Base-by-base conservation (phyloP, 106 monocot genomes). In the Apostasia shenzhenica region DNA sequence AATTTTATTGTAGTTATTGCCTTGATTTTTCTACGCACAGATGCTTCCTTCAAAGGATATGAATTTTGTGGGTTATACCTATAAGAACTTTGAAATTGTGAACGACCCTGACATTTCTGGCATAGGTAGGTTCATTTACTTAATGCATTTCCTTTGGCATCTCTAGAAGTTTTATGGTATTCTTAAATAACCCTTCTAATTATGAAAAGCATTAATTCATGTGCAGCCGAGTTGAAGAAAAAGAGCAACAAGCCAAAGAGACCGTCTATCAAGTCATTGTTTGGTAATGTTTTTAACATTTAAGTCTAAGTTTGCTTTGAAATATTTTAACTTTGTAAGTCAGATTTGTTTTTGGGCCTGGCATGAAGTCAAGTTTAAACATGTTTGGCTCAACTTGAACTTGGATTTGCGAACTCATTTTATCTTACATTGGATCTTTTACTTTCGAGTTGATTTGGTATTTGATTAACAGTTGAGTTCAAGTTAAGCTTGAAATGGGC, bases 21-120 rank as follows among this genome's bases (percentile, higher is more conserved):
- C 12, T 3, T 41, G 57, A 13, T 40, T 63, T 54, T 54, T 51
- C 6, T 54, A 14, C 14, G 26, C n/a, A 45, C 85, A 85, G 85
- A 85, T 85, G 85, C 81, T 85, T 72, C 56, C 85, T 39, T 75
- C 78, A 38, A 85, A 85, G 51, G 85, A 85, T 76, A 78, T 75
- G 47, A 85, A 85, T 74, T 85, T 85, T 69, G 81, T 81, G 61
- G 84, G 84, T 54, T 85, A 85, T 61, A 85, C 80, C 7, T 85
- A 85, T 74, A 85, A 85, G 52, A 85, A 85, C 50, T 81, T 85
- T 4, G 81, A 81, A 63, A 85, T 85, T 70, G 81, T 81, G 37
- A 81, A 80, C 48, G 85, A 78, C 38, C 67, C 78, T 55, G 56
- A 85, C 52, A 67, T 81, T 50, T 26, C 71, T n/a, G 85, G 81